Evolutionary conservation across 2,329 filamentous ascomycete species (phyloP), one percentile per base, ranked within the genome.

Genomic region (Paecilomyces sp.): DNA sequence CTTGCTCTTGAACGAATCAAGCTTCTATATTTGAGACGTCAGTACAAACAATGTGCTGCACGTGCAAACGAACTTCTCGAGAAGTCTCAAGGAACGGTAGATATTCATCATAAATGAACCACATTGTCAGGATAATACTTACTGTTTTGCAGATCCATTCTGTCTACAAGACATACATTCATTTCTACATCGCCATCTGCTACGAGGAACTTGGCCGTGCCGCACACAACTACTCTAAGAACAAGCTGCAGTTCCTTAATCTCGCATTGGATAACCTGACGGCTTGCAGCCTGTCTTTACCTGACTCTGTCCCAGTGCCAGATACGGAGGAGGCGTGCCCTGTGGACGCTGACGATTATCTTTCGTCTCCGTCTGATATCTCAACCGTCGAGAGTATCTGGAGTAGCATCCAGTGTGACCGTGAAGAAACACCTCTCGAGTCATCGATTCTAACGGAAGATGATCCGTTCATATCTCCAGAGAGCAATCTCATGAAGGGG

Each of bases 131-230:
- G 13, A 9, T 47, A 18, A 18, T 8, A 47, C 15, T 47, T 6
- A 41, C 36, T 3, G 4, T 47, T 47, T 6, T 47, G 15, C n/a
- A 77, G 75, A 63, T 72, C 24, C 64, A 75, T 59, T 66, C 69
- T 6, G 62, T 75, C 31, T 63, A 74, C 59, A 69, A 67, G 25
- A 70, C 70, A 4, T 81, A 76, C 63, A 71, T 81, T 47, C 71
- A 73, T 60, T 80, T 81, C 66, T 81, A 81, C 66, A 70, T 72
- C 9, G 80, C 75, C 2, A 68, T 79, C 9, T 77, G 73, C 28
- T 76, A 79, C 60, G 80, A 82, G 60, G 72, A 73, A 3, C 71
- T 81, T n/a, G 80, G 77, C 2, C 73, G 76, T 9, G 64, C 71
- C 31, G 77, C 80, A 56, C 79, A 81, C 58, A 70, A 77, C n/a